Percentiles rank a stretch among this genome's conserved stretches.
phyloP scores from a whole-genome alignment of 129 eudicot species.

The Lonicera japonica region DNA sequence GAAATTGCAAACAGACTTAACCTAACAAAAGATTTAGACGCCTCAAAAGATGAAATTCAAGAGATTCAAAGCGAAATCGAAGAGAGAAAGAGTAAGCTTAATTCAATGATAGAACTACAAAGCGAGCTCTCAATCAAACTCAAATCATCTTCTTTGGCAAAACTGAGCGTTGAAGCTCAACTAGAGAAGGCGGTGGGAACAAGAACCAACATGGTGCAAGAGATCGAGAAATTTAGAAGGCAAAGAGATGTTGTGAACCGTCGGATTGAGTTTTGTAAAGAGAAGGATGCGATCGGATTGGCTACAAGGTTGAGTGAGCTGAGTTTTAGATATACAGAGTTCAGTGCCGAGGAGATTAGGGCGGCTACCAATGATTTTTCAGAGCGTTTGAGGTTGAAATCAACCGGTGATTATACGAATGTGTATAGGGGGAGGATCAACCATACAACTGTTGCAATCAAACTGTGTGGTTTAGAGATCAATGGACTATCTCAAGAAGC shows the following conservation, averaged over 20 bases:
- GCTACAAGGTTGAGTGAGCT: slow-evolving; percentile 27
- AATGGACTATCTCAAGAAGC: slow-evolving; percentile 31
- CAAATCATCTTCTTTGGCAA: slow-evolving; percentile 32
- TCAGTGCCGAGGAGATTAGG: slow-evolving; percentile 50
- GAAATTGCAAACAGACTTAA: slow-evolving; percentile 14
- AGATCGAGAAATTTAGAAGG: slow-evolving; percentile 59
- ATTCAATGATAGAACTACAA: slow-evolving; percentile 48
- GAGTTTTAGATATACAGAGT: slow-evolving; percentile 43
- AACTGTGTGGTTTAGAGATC: slow-evolving; percentile 19
- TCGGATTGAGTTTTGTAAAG: slow-evolving; percentile 72
- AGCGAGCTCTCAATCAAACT: slow-evolving; percentile 59
- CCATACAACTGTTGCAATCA: slow-evolving; percentile 51
- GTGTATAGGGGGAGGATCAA: slow-evolving; percentile 58
- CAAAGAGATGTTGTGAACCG: slow-evolving; percentile 61
- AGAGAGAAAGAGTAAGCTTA: slow-evolving; percentile 48
- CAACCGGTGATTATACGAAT: slow-evolving; percentile 36
- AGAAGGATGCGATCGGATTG: slow-evolving; percentile 61
- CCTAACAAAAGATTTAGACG: neutral
- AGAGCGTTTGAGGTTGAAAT: slow-evolving; percentile 34
- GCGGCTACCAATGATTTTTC: slow-evolving; percentile 65
- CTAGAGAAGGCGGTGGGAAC: slow-evolving; percentile 37
- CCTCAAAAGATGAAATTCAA: slow-evolving; percentile 5
- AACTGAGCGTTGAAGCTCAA: slow-evolving; percentile 38
- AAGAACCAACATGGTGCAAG: slow-evolving; percentile 47
- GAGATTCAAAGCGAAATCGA: slow-evolving; percentile 28